Percentiles rank a stretch among this genome's conserved stretches.
Conservation (phyloP, 257 asterid genomes). For the Solanum virginianum region DNA sequence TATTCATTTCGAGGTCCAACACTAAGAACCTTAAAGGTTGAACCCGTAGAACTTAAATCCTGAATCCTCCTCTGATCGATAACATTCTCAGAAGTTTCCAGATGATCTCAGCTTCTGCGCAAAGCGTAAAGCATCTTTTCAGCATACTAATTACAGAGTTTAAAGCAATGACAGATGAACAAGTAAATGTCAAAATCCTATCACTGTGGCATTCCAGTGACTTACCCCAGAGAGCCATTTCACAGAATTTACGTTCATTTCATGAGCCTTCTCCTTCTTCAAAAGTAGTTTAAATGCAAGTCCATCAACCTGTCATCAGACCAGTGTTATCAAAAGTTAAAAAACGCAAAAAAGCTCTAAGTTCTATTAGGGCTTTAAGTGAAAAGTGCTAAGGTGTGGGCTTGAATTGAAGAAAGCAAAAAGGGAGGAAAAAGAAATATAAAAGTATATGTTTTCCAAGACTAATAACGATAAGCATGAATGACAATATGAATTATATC, state of each 20-base stretch:
- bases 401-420: neutral
- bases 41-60: neutral
- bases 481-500: neutral
- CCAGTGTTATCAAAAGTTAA: neutral
- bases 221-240: constrained; percentile 73
- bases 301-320: constrained; percentile 25
- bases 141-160: neutral
- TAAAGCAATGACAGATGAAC: neutral
- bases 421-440: neutral
- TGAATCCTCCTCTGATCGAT: neutral
- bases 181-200: neutral
- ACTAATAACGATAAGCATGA: neutral
- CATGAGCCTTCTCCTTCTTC: constrained; percentile 84
- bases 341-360: neutral
- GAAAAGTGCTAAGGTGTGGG: neutral
- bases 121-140: neutral
- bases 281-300: constrained; percentile 54
- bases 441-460: no score
- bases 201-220: neutral
- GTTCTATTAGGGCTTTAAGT: no score
- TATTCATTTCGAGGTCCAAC: neutral
- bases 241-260: constrained; percentile 79
- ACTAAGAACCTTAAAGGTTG: neutral
- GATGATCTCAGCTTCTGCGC: neutral
- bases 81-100: neutral